A percentile compares a stretch with the other conserved stretches of the same genome.
Conservation (phyloP, 306 rosid genomes). For the Hippophae gyantsensis region DNA sequence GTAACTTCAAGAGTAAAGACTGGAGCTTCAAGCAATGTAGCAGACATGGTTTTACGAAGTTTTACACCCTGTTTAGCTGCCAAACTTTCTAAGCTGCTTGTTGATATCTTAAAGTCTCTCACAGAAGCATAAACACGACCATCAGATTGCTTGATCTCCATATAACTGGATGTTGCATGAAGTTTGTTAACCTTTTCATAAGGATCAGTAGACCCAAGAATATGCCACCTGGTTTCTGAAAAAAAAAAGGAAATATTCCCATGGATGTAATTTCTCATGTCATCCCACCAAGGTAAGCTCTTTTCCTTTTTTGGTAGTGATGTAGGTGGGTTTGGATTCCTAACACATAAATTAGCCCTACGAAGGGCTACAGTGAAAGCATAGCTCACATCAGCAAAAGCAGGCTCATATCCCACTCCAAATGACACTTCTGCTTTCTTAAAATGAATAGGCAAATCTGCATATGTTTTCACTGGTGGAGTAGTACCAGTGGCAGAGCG, state of each 20-base stretch:
- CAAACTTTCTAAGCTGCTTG: constrained; percentile 94
- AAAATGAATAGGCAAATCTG: constrained; percentile 70
- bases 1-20: constrained; percentile 68
- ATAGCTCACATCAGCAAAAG: constrained; percentile 85
- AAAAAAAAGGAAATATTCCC: constrained; percentile 64
- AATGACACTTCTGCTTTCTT: constrained; percentile 70
- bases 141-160: constrained; percentile 90
- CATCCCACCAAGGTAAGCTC: constrained; percentile 99
- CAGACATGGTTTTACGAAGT: constrained; percentile 64
- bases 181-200: constrained; percentile 92
- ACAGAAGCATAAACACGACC: constrained; percentile 70
- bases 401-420: constrained; percentile 97
- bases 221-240: constrained; percentile 62
- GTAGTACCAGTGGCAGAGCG: constrained; percentile 98
- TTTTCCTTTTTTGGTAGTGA: constrained; percentile 78
- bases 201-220: constrained; percentile 88
- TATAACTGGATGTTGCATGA: constrained; percentile 46
- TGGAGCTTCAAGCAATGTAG: constrained; percentile 75
- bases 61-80: constrained; percentile 64
- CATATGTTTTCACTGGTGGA: constrained; percentile 86
- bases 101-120: constrained; percentile 57
- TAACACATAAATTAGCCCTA: constrained; percentile 83
- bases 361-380: constrained; percentile 95
- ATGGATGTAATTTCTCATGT: constrained; percentile 88
- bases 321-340: constrained; percentile 22